These are phyloP conservation scores for Elsinoe arachidis DNA, from an alignment of 2,329 filamentous ascomycete genomes.

Conservation along the genomic window DNA sequence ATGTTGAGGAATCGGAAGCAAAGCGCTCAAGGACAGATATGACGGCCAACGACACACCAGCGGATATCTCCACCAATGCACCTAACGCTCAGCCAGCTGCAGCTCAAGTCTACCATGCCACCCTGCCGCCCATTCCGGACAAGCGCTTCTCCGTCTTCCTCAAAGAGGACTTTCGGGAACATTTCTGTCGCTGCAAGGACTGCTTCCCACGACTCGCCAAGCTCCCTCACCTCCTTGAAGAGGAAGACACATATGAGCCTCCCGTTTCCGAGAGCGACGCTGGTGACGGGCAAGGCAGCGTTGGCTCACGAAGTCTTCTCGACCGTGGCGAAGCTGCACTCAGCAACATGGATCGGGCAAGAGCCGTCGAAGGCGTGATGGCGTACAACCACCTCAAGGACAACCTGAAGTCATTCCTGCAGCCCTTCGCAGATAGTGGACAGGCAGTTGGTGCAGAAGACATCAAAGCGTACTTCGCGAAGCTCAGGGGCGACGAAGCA, in stretches of 20 bases:
- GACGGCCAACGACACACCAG: not conserved
- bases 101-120: constrained; percentile 21
- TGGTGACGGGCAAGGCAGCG: constrained; percentile 44
- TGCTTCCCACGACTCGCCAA: constrained; percentile 66
- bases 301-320: constrained; percentile 72
- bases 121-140: constrained; percentile 47
- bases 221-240: constrained; percentile 78
- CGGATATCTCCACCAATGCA: not conserved
- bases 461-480: constrained; percentile 93
- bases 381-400: constrained; percentile 95
- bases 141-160: constrained; percentile 74
- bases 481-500: constrained; percentile 77
- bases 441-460: constrained; percentile 85
- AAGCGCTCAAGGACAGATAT: constrained; percentile 14
- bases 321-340: constrained; percentile 89
- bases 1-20: not conserved
- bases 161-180: constrained; percentile 65
- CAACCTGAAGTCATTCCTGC: constrained; percentile 87
- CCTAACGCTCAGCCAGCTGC: constrained; percentile 17
- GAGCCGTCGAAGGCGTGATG: constrained; percentile 92
- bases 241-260: constrained; percentile 90
- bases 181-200: constrained; percentile 71
- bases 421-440: constrained; percentile 87
- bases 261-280: constrained; percentile 59
- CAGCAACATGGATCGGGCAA: constrained; percentile 82